Base-by-base conservation (phyloP, 768 basidiomycete species). In the Leccinum incarnatum region DNA sequence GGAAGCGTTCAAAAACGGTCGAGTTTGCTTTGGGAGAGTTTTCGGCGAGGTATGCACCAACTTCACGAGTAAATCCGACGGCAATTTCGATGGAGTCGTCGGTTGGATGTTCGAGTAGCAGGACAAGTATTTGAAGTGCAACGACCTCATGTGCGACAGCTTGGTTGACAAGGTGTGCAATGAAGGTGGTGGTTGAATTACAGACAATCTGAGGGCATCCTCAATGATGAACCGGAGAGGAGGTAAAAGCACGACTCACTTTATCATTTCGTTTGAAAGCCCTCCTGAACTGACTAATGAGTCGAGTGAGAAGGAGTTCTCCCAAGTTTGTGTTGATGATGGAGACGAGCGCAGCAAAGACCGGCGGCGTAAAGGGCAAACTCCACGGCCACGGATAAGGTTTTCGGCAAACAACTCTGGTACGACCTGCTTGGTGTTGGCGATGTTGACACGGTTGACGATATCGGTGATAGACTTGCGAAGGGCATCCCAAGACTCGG, bases 71-170 rank as follows among this genome's bases (percentile, higher is more conserved):
- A 75, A 98, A 94, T 7, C 94, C 93, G 46, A 98, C 95, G 3
- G 96, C 95, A 64, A 99, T 97, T 77, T 99, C 97, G 65, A 99
- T 96, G 2, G 93, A 93, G 76, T 98, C 97, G 66, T 98, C 95
- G 0, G 97, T 98, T 0, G 97, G 95, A 2, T 91, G 86, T 69
- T 98, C 95, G 36, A 98, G 87, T 17, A 98, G 84, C n/a, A 98
- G 84, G 51, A 98, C 85, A 48, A 99, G 88, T 62, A 98, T 95
- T 76, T 98, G 89, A 21, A 99, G 87, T 2, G 94, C 93, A 59
- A 98, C 86, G 58, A 98, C 84, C 72, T 98, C 95, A 67, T 95
- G 90, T 1, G 95, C 94, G 49, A 99, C 89, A 19, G 83, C 81
- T 76, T 99, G 95, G 71, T 97, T 96, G 71, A 94, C 91, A 56